Conservation (phyloP, 2,329 filamentous ascomycete genomes). For the Mycosphaerella arachidis region DNA sequence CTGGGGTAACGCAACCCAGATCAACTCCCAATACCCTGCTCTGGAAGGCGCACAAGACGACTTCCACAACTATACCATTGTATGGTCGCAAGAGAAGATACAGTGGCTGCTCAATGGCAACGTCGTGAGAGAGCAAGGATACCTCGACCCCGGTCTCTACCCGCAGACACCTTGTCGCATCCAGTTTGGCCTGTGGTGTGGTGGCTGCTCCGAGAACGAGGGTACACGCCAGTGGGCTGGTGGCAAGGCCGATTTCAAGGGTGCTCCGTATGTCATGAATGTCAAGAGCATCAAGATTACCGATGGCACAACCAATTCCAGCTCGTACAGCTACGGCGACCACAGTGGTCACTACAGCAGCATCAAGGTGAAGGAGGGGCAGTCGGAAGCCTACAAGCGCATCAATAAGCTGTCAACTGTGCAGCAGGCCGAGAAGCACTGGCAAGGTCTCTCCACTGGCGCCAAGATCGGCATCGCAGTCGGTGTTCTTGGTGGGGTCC, state of each 20-base stretch:
- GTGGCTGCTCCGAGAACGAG: conserved; percentile 71
- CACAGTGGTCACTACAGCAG: conserved; percentile 38
- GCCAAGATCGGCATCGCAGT: conserved; percentile 48
- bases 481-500: conserved; percentile 40
- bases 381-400: conserved; percentile 28
- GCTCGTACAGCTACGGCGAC: conserved; percentile 39
- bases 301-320: conserved; percentile 34
- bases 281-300: conserved; percentile 33
- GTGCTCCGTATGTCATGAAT: conserved; percentile 35
- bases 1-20: conserved; percentile 60
- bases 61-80: conserved; percentile 65
- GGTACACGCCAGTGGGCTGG: conserved; percentile 39
- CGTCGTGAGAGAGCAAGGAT: conserved; percentile 59
- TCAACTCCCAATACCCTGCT: conserved; percentile 60
- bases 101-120: conserved; percentile 66
- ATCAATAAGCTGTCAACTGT: conserved; percentile 40
- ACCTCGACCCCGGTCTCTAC: conserved; percentile 40
- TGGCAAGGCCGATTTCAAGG: conserved; percentile 31
- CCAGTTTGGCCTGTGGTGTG: conserved; percentile 74
- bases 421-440: conserved; percentile 40
- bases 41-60: conserved; percentile 54
- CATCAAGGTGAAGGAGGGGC: conserved; percentile 41
- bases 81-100: conserved; percentile 64
- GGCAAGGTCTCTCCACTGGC: conserved; percentile 40
- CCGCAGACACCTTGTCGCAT: conserved; percentile 73